Percentiles rank a stretch among this genome's conserved stretches.
These are phyloP conservation scores for Tricholoma matsutake DNA, from an alignment of 768 basidiomycete genomes.

Conservation along the genomic window DNA sequence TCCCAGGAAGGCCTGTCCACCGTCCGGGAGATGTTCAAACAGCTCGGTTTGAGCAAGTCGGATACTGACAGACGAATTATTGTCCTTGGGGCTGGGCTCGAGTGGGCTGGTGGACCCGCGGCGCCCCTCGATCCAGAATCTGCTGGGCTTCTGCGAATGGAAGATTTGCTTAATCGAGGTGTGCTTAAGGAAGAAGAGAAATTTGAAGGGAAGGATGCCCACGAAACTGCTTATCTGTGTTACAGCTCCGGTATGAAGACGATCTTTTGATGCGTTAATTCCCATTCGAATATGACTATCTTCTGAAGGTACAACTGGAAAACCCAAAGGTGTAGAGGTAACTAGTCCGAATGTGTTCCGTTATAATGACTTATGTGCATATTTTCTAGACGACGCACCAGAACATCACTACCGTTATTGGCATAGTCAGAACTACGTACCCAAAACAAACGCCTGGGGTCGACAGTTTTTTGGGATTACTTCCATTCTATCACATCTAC, in stretches of 20 bases:
- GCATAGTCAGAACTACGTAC: constrained; percentile 46
- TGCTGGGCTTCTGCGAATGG: constrained; percentile 35
- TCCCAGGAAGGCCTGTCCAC: constrained; percentile 57
- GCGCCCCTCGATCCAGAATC: constrained; percentile 22
- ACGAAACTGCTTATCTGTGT: constrained; percentile 64
- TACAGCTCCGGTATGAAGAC: constrained; percentile 42
- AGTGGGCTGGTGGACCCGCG: constrained; percentile 43
- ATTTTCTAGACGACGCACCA: constrained; percentile 54
- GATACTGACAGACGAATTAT: constrained; percentile 56
- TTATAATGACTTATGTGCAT: background rate
- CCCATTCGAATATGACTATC: background rate
- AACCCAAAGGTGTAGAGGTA: constrained; percentile 68
- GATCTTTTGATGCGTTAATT: background rate
- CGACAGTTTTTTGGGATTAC: constrained; percentile 58
- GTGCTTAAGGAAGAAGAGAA: constrained; percentile 48
- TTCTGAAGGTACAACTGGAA: constrained; percentile 68
- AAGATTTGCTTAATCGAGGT: constrained; percentile 51
- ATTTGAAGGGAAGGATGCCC: constrained; percentile 47
- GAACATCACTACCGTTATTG: constrained; percentile 61
- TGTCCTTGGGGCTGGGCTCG: constrained; percentile 46
- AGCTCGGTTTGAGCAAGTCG: constrained; percentile 40
- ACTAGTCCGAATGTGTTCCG: background rate
- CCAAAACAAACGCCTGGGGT: constrained; percentile 32
- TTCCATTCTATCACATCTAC: constrained; percentile 57
- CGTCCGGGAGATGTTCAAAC: constrained; percentile 55